Evolutionary conservation across 306 rosid species (phyloP), one percentile per base, ranked within the genome.

Genomic region (Cyamopsis tetragonoloba): DNA sequence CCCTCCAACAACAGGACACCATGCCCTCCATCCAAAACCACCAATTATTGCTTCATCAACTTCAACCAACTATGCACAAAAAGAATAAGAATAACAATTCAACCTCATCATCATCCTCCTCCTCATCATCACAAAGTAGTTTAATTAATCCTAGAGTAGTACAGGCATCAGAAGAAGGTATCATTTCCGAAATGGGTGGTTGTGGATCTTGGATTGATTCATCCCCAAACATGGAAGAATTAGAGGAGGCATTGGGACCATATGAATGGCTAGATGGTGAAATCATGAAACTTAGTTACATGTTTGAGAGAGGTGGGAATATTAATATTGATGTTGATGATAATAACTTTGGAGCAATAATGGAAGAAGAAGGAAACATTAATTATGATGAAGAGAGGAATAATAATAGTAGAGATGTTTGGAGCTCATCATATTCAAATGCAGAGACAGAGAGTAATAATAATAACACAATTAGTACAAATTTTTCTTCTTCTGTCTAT

Each of bases 251-350:
- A n/a, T 32, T 82, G 80, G 85, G 78, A 55, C 79, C 81, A 24
- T 66, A 50, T 53, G 76, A 82, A 17, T 72, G 83, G 85, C 34
- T 44, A 18, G 81, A 74, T 22, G 84, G 76, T 44, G 89, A 87
- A 61, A 62, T 69, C 4, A 75, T 34, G 84, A 59, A 35, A 15
- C 82, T 75, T 12, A 44, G 53, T 50, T 31, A 50, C 24, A 66
- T 73, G 71, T 35, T 85, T 32, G 79, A 78, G n/a, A n/a, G n/a
- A 22, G 54, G 58, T 49, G 82, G 53, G 27, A 6, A 7, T 47
- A 27, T 13, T 15, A 8, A 22, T 4, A 27, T 48, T 37, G 49
- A 72, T 39, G 63, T 42, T 14, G 37, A 6, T 39, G 10, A 14
- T 10, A 39, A 28, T 62, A 11, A 53, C 3, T 60, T 18, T 78